These are phyloP conservation scores for Massospora cicadina DNA, from an alignment of 371 early-diverging fungal species.

Conservation along the genomic window DNA sequence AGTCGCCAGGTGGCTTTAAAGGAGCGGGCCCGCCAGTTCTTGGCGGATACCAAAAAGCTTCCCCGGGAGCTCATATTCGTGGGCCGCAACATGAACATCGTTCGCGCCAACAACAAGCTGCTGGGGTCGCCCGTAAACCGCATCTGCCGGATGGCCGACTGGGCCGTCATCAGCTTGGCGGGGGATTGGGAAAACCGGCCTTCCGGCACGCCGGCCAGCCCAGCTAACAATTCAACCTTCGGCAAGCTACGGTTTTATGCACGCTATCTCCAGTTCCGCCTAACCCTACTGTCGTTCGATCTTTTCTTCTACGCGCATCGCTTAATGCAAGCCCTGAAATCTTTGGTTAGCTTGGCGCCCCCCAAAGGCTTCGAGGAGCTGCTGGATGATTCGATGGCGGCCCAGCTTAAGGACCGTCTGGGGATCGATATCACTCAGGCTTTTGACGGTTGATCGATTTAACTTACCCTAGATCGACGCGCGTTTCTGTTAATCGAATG, in stretches of 20 bases:
- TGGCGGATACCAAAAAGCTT: constrained; percentile 44
- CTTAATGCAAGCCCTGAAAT: neutral
- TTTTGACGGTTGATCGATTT: neutral
- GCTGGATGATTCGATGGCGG: neutral
- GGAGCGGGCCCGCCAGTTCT: constrained; percentile 43
- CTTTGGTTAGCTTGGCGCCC: neutral
- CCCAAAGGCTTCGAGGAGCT: neutral
- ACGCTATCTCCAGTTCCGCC: neutral
- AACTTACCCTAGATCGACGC: no score
- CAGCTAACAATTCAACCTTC: neutral
- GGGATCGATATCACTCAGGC: neutral
- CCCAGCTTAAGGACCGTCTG: neutral
- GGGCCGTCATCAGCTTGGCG: constrained; percentile 46
- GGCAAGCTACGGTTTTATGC: neutral
- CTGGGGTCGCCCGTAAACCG: constrained; percentile 77
- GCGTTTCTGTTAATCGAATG: no score
- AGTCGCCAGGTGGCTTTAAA: constrained; percentile 56
- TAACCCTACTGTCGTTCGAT: constrained; percentile 1
- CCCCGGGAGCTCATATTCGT: constrained; percentile 83
- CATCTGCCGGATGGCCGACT: constrained; percentile 69
- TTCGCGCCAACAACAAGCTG: constrained; percentile 64
- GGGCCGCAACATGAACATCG: constrained; percentile 76
- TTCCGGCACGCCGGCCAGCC: neutral
- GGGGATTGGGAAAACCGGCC: constrained; percentile 13
- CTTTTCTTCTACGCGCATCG: constrained; percentile 7